These are phyloP conservation scores for Westerdykella ornata DNA, from an alignment of 2,329 filamentous ascomycete species.

Conservation along the genomic window DNA sequence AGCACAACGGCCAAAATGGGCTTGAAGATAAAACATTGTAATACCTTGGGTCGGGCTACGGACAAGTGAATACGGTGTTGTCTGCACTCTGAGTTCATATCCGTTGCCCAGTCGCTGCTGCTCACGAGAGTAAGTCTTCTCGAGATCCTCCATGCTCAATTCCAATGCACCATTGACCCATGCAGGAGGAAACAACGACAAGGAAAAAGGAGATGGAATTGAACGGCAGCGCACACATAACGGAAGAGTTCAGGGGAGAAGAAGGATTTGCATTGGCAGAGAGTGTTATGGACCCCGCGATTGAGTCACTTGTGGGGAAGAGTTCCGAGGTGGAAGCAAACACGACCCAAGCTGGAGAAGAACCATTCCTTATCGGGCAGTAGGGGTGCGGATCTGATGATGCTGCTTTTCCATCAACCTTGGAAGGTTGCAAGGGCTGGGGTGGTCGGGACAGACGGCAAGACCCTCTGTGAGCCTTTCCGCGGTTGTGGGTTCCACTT, in stretches of 20 bases:
- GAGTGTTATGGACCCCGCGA: conserved; percentile 7
- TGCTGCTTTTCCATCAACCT: too few species aligned
- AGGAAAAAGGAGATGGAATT: conserved; percentile 2
- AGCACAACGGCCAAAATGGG: too few species aligned
- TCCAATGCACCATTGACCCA: conserved; percentile 8
- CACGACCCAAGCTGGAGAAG: neutral
- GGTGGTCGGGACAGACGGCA: conserved; percentile 1
- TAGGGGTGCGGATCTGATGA: too few species aligned
- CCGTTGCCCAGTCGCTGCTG: conserved; percentile 23
- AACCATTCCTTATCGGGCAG: too few species aligned
- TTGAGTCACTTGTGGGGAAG: conserved; percentile 4
- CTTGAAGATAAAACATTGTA: neutral
- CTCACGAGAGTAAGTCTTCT: conserved; percentile 31
- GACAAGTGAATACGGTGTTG: conserved; percentile 24
- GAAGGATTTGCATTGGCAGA: conserved; percentile 1
- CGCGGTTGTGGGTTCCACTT: neutral
- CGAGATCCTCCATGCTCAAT: conserved; percentile 26
- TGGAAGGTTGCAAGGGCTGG: neutral
- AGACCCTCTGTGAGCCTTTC: neutral
- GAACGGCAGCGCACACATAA: conserved; percentile 1
- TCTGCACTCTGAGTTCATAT: conserved; percentile 12
- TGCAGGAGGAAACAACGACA: neutral
- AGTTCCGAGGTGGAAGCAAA: conserved; percentile 9
- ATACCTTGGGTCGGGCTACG: conserved; percentile 21
- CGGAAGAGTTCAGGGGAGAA: neutral